Evolutionary conservation across 139 green algal genomes (phyloP), one percentile per base, ranked within the genome.

Genomic region (Trebouxia sp.): DNA sequence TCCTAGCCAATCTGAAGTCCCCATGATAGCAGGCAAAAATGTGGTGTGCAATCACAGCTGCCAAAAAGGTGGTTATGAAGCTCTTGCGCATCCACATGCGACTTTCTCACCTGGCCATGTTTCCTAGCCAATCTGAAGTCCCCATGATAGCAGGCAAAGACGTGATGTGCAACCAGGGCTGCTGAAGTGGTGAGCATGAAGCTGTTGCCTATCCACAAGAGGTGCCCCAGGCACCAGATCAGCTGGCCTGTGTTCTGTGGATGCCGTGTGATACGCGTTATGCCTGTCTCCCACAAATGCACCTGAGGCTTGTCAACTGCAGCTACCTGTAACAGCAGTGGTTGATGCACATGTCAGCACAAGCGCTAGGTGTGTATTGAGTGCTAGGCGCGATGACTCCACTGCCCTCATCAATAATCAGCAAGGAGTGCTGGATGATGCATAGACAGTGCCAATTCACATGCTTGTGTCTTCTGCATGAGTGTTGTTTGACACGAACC

Each of bases 211-310:
- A 98, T 89, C 96, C 96, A 99, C 37, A 96, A 32, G 0, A 87
- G 94, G 87, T 99, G 96, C 10, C 95, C 96, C 0, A 92, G 30
- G 81, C 94, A 98, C 94, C 94, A 98, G 4, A 98, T 81, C 14
- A 79, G 76, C 91, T 98, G 93, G 6, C 94, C 94, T 56, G 92
- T 62, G 75, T 84, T 83, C 87, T 97, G 93, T 5, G 93, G 93
- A 82, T 97, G 93, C 22, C 92, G 81, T 6, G 94, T 98, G 83
- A 98, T 98, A 56, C 95, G 88, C 69, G 96, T 98, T 55, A 98
- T 91, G 45, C 96, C 96, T 1, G 96, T 99, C 89, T 99, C 96
- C 95, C 96, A 99, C 82, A 99, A 79, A 88, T 99, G 96, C 85
- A 98, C 83, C 87, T 98, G 95, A 35, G 96, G 96, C 88, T 97